Evolutionary conservation across 257 asterid species (phyloP), one percentile per base, ranked within the genome.

Genomic region (Marsdenia floribunda): DNA sequence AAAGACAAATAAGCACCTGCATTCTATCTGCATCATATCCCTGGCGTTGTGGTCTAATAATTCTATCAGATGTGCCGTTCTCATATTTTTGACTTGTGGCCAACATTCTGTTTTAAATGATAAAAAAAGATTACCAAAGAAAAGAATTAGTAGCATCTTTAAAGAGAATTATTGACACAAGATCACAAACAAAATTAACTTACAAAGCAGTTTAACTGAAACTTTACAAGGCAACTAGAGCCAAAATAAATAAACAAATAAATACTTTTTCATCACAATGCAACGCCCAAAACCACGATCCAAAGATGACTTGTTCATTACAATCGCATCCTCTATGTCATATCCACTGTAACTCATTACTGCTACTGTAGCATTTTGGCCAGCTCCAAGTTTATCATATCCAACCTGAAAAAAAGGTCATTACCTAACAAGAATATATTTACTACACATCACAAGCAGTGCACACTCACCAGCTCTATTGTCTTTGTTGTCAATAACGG

Each of bases 211-310:
- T 33, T 2, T 24, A 50, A 68, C 9, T 22, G 21, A 12, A 70
- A 16, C 42, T 49, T 50, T 50, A 38, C 14, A 18, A 64, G 35
- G 33, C 5, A 12, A 61, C 4, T 9, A 63, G 72, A 5, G 58
- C 18, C 3, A 37, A 44, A 72, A 14, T 4, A 42, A 38, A 26
- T n/a, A n/a, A n/a, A n/a, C n/a, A n/a, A n/a, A n/a, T n/a, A n/a
- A n/a, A 68, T 83, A 92, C 96, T 86, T 94, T 81, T 90, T 92
- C 81, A 92, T 85, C 59, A 92, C 93, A 77, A 94, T 90, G 86
- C 98, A 94, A 71, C 99, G 99, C 53, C 99, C 99, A 86, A 94
- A 92, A 80, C 99, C 99, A 78, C 98, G 98, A 85, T 94, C 99
- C 84, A 94, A 85, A 64, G 99, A 94, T 68, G 98, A 84, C 81